phyloP scores from a whole-genome alignment of 129 eudicot species.

The Solidago caesia region DNA sequence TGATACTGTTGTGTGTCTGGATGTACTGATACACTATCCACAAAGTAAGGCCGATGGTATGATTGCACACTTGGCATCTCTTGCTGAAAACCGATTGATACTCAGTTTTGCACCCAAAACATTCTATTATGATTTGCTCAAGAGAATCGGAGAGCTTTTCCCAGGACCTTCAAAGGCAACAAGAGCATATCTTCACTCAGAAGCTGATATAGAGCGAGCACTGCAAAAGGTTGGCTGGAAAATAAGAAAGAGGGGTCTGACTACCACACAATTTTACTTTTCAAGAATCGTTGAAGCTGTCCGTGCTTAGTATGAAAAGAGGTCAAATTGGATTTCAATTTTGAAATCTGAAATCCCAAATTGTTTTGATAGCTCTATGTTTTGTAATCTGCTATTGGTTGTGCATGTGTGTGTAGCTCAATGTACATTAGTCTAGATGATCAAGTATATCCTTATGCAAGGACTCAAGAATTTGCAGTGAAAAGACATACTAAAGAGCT shows the following conservation, averaged over 20 bases:
- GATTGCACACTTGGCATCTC: constrained; percentile 93
- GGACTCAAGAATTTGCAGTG: constrained; percentile 15
- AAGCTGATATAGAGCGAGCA: constrained; percentile 93
- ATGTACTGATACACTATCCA: constrained; percentile 94
- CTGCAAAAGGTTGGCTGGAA: constrained; percentile 89
- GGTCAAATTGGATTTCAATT: constrained; percentile 34
- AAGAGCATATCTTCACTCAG: constrained; percentile 94
- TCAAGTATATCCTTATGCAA: constrained; percentile 20
- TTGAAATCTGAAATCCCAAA: constrained; percentile 9
- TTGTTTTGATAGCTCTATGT: constrained; percentile 6
- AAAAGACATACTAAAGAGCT: constrained; percentile 5
- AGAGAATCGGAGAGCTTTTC: constrained; percentile 93
- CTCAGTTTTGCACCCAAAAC: constrained; percentile 97
- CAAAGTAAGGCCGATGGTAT: constrained; percentile 93
- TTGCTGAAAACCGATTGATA: constrained; percentile 78
- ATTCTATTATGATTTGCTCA: constrained; percentile 66
- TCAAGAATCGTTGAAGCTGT: constrained; percentile 80
- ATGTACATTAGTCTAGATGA: constrained; percentile 40
- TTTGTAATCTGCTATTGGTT: constrained; percentile 26
- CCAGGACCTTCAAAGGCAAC: constrained; percentile 99
- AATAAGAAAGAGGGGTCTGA: constrained; percentile 80
- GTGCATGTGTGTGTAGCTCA: constrained; percentile 27
- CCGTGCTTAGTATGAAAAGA: constrained; percentile 51
- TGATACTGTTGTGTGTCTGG: constrained; percentile 84
- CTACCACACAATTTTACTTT: constrained; percentile 90